phyloP scores from a whole-genome alignment of 164 flowering plant genomes.

The Vitis amurensis region DNA sequence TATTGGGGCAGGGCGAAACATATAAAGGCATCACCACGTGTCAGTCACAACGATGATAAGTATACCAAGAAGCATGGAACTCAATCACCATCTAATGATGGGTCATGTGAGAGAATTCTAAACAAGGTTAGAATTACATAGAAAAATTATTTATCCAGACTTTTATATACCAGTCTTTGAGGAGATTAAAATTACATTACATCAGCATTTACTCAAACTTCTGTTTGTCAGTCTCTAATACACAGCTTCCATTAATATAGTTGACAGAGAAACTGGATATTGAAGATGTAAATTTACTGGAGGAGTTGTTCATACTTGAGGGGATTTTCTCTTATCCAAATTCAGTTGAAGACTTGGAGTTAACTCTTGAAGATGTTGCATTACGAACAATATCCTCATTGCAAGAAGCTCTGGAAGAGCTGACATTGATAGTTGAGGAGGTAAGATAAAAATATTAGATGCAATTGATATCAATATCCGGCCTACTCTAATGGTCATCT shows the following conservation, averaged over 20 bases:
- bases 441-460: conserved; percentile 29
- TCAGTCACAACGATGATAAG: conserved; percentile 34
- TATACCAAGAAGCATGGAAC: conserved; percentile 20
- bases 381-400: conserved; percentile 41
- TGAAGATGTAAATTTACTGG: conserved; percentile 61
- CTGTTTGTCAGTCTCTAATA: conserved; percentile 1
- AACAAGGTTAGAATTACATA: conserved; percentile 38
- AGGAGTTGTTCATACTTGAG: conserved; percentile 55
- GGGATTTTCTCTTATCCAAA: conserved; percentile 52
- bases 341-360: conserved; percentile 43
- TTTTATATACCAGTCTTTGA: not conserved
- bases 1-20: conserved; percentile 69
- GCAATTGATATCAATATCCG: not conserved
- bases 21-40: conserved; percentile 51
- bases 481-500: not conserved
- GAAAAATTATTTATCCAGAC: not conserved
- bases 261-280: conserved; percentile 46
- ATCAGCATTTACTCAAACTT: not conserved
- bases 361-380: conserved; percentile 45
- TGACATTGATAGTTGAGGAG: conserved; percentile 36
- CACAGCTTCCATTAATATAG: conserved; percentile 22
- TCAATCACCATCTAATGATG: conserved; percentile 32
- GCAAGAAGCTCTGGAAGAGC: conserved; percentile 53
- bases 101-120: conserved; percentile 48
- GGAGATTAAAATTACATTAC: too few relatives aligned